phyloP scores from a whole-genome alignment of 176 grass and related monocot species.

The Musa schizocarpa region DNA sequence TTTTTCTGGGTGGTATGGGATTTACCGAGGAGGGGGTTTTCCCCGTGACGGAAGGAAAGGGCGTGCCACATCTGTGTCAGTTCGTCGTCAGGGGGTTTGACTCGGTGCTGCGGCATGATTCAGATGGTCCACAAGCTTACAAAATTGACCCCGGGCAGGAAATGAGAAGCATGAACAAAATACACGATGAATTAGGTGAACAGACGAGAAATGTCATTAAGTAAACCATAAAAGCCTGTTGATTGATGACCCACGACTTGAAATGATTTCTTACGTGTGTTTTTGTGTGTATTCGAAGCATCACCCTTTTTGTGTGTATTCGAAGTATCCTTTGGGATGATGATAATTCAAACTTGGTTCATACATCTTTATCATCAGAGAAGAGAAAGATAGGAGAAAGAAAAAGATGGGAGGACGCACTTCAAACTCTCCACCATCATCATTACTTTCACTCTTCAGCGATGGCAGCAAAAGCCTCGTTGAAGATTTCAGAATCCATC shows the following conservation, averaged over 20 bases:
- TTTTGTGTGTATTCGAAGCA: not conserved
- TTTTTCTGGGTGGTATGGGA: not conserved
- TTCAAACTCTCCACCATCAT: too few relatives aligned
- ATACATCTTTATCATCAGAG: not conserved
- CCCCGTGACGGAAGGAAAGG: not conserved
- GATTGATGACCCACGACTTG: too few relatives aligned
- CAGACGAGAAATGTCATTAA: too few relatives aligned
- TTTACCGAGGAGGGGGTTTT: not conserved
- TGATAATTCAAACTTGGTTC: not conserved
- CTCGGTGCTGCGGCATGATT: not conserved
- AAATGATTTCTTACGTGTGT: not conserved
- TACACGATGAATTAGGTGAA: too few relatives aligned
- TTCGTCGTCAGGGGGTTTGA: too few relatives aligned
- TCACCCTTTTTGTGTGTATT: not conserved
- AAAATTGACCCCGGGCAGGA: not conserved
- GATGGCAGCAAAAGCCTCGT: too few relatives aligned
- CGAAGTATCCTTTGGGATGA: not conserved
- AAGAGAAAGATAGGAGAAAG: not conserved
- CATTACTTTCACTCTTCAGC: too few relatives aligned
- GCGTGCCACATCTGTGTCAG: not conserved
- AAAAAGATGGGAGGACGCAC: too few relatives aligned
- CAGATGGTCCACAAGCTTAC: not conserved
- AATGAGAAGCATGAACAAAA: not conserved
- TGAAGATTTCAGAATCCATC: too few relatives aligned
- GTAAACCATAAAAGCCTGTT: too few relatives aligned